Evolutionary conservation across 768 basidiomycete species (phyloP).

Genomic region (Trametes maxima): DNA sequence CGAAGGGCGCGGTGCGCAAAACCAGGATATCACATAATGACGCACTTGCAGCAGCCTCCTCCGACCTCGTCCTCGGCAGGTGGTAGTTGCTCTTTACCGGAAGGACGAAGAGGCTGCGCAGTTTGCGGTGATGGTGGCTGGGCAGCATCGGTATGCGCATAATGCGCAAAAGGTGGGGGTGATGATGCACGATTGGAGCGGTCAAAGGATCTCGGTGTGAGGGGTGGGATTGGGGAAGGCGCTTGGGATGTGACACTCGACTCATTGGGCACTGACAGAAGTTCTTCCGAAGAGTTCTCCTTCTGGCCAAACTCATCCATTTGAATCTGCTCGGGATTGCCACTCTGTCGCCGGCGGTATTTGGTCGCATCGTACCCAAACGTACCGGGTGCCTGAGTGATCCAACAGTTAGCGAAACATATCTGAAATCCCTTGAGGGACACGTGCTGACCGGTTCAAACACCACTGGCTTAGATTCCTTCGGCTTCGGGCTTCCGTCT

Average conservation of each 20-base stretch:
- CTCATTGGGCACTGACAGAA: conserved; percentile 24
- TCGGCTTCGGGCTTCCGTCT: conserved; percentile 67
- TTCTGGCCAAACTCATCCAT: conserved; percentile 69
- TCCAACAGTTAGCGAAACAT: not conserved
- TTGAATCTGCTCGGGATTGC: conserved; percentile 43
- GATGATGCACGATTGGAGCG: conserved; percentile 44
- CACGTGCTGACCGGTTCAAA: conserved; percentile 59
- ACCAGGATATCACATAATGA: conserved; percentile 68
- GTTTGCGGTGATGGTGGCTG: conserved; percentile 13
- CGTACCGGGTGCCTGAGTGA: conserved; percentile 67
- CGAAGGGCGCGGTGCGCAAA: not conserved
- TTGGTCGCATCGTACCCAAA: conserved; percentile 80
- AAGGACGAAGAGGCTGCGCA: conserved; percentile 29
- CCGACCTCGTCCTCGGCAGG: conserved; percentile 49
- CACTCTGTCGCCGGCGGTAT: conserved; percentile 48
- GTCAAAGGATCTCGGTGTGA: conserved; percentile 32
- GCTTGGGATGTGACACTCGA: conserved; percentile 17
- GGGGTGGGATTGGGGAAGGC: conserved; percentile 33
- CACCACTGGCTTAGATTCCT: conserved; percentile 27
- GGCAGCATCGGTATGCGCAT: conserved; percentile 31
- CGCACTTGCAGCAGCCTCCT: conserved; percentile 78
- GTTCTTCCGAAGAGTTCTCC: not conserved
- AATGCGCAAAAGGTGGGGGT: conserved; percentile 67
- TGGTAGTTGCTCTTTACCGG: conserved; percentile 20
- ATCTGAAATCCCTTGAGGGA: not conserved